These are phyloP conservation scores for Cyberlindnera veronae DNA, from an alignment of 805 yeast species.

Conservation along the genomic window DNA sequence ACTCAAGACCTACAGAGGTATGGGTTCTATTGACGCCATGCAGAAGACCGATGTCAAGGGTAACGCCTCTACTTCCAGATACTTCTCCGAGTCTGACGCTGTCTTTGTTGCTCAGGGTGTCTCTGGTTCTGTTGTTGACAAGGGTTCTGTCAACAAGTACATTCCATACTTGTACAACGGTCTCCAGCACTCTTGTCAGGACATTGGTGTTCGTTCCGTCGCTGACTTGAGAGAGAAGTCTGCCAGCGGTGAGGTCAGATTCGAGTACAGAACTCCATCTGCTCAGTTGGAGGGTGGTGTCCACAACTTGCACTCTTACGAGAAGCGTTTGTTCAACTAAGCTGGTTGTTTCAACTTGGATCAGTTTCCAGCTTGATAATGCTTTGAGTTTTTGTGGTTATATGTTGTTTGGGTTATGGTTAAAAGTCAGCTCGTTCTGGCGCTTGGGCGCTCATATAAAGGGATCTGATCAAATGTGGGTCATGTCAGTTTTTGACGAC, in stretches of 20 bases:
- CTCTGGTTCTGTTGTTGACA: slow-evolving; percentile 93
- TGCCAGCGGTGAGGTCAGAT: slow-evolving; percentile 70
- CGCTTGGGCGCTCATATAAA: neutral
- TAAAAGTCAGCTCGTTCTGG: neutral
- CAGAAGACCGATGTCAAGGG: slow-evolving; percentile 82
- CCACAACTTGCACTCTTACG: slow-evolving; percentile 92
- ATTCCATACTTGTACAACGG: slow-evolving; percentile 93
- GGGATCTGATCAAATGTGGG: slow-evolving; percentile 7
- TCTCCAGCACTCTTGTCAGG: slow-evolving; percentile 98
- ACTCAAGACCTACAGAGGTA: slow-evolving; percentile 96
- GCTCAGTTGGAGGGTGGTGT: slow-evolving; percentile 99
- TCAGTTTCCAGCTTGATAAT: neutral
- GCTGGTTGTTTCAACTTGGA: neutral
- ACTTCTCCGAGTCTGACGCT: slow-evolving; percentile 92
- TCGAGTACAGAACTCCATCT: slow-evolving; percentile 96
- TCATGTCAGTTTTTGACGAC: slow-evolving; percentile 5
- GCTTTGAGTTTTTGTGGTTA: slow-evolving; percentile 1
- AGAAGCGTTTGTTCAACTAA: slow-evolving; percentile 83
- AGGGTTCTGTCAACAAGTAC: slow-evolving; percentile 92
- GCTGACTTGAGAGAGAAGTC: slow-evolving; percentile 61
- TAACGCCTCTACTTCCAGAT: slow-evolving; percentile 97
- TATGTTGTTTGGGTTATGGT: neutral
- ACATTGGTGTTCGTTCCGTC: slow-evolving; percentile 80
- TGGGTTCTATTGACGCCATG: slow-evolving; percentile 99
- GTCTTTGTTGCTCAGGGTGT: slow-evolving; percentile 99